Evolutionary conservation across 768 basidiomycete genomes (phyloP).

Genomic region (Neoboletus subvelutipes): DNA sequence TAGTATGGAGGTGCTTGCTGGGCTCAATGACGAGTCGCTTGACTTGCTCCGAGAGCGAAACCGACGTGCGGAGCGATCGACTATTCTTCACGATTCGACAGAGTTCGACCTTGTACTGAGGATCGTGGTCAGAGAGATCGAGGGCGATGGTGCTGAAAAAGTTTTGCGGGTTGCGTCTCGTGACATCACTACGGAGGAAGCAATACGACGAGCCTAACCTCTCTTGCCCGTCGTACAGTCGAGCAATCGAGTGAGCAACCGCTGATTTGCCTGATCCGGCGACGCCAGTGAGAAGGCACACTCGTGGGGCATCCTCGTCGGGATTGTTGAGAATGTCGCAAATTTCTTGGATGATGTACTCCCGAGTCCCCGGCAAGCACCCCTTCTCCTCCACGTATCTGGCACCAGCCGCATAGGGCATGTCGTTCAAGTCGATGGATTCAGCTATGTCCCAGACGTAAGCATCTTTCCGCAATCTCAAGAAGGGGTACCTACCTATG

Average conservation of each 20-base stretch:
- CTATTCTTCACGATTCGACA: conserved; percentile 18
- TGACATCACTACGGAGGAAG: conserved; percentile 20
- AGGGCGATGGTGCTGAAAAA: conserved; percentile 36
- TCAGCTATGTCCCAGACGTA: conserved; percentile 6
- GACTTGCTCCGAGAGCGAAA: conserved; percentile 26
- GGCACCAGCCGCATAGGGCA: conserved; percentile 25
- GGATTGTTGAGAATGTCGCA: conserved; percentile 18
- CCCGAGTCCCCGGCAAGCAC: conserved; percentile 22
- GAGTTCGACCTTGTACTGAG: conserved; percentile 22
- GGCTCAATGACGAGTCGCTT: conserved; percentile 30
- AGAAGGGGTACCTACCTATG: conserved; percentile 2
- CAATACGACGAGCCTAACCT: conserved; percentile 35
- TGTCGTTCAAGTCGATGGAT: conserved; percentile 17
- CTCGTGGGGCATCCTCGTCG: conserved; percentile 13
- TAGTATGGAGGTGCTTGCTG: conserved; percentile 16
- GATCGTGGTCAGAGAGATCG: conserved; percentile 34
- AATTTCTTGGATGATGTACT: conserved; percentile 16
- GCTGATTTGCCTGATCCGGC: conserved; percentile 34
- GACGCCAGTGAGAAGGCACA: conserved; percentile 30
- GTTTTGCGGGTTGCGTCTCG: conserved; percentile 22
- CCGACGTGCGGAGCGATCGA: conserved; percentile 23
- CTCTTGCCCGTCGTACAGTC: conserved; percentile 22
- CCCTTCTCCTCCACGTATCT: conserved; percentile 22
- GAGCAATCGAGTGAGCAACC: conserved; percentile 32
- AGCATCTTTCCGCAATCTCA: background rate